phyloP scores from a whole-genome alignment of 345 rosid species.

The Alliaria petiolata region DNA sequence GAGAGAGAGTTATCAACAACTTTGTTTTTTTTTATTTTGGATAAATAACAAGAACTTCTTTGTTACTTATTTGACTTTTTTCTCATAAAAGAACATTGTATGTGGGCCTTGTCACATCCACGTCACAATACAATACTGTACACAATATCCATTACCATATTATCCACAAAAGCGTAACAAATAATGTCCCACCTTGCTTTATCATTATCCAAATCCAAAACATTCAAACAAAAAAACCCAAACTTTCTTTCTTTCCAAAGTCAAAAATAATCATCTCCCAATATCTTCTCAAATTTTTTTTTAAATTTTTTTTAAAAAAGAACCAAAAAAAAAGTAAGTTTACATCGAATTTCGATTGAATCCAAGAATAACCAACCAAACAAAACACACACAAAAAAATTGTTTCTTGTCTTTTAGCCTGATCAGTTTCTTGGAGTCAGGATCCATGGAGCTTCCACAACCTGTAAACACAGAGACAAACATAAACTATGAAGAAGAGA shows the following conservation, averaged over 20 bases:
- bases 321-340: not conserved
- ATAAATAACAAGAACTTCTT: slow-evolving; percentile 4
- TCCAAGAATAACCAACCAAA: slow-evolving; percentile 35
- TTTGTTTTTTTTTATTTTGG: not conserved
- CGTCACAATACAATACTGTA: slow-evolving; percentile 7
- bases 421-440: slow-evolving; percentile 44
- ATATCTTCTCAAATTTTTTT: no score
- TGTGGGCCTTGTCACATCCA: slow-evolving; percentile 4
- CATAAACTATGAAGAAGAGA: slow-evolving; percentile 45
- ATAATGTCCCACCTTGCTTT: not conserved
- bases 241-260: not conserved
- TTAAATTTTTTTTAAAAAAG: no score
- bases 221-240: slow-evolving; percentile 21
- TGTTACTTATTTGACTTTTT: not conserved
- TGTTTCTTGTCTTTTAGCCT: slow-evolving; percentile 22
- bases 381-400: slow-evolving; percentile 2
- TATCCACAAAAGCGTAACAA: slow-evolving; percentile 10
- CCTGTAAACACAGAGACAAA: slow-evolving; percentile 58
- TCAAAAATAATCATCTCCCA: slow-evolving; percentile 19
- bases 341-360: slow-evolving; percentile 21
- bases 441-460: slow-evolving; percentile 59
- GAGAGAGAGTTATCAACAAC: not conserved
- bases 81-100: not conserved
- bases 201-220: slow-evolving; percentile 15
- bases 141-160: slow-evolving; percentile 19